phyloP scores from a whole-genome alignment of 148 eudicot species.

The Rhododendron simsii region DNA sequence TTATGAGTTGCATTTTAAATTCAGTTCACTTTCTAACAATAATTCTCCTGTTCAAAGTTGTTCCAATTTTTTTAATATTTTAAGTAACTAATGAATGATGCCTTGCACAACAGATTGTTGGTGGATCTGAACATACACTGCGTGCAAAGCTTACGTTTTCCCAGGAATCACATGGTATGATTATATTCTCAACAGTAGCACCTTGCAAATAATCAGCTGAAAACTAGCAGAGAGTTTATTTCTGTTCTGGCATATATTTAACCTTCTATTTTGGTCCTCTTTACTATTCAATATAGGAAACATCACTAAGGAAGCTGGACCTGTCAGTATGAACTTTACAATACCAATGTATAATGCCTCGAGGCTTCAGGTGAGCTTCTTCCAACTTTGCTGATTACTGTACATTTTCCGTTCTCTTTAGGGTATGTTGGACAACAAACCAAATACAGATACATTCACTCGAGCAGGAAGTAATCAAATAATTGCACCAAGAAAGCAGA shows the following conservation, averaged over 20 bases:
- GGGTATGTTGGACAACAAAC: neutral
- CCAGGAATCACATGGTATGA: conserved; percentile 81
- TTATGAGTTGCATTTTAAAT: neutral
- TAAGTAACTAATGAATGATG: conserved; percentile 17
- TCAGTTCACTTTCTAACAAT: neutral
- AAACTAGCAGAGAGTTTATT: neutral
- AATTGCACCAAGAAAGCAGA: neutral
- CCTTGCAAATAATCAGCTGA: neutral
- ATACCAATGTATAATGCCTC: conserved; percentile 96
- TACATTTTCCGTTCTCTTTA: neutral
- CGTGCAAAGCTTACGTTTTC: conserved; percentile 88
- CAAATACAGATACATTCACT: neutral
- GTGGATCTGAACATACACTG: conserved; percentile 90
- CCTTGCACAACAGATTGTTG: conserved; percentile 59
- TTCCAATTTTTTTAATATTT: conserved; percentile 1
- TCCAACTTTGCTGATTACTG: neutral
- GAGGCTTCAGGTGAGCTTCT: conserved; percentile 71
- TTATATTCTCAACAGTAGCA: neutral
- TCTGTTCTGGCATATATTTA: neutral
- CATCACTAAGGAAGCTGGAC: conserved; percentile 94
- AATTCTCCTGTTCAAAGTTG: neutral
- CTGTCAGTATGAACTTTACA: conserved; percentile 94
- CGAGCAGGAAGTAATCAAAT: neutral
- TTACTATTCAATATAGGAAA: conserved; percentile 48
- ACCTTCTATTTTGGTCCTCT: neutral